Evolutionary conservation across 148 eudicot genomes (phyloP), one percentile per base, ranked within the genome.

Genomic region (Rhododendron vialii): DNA sequence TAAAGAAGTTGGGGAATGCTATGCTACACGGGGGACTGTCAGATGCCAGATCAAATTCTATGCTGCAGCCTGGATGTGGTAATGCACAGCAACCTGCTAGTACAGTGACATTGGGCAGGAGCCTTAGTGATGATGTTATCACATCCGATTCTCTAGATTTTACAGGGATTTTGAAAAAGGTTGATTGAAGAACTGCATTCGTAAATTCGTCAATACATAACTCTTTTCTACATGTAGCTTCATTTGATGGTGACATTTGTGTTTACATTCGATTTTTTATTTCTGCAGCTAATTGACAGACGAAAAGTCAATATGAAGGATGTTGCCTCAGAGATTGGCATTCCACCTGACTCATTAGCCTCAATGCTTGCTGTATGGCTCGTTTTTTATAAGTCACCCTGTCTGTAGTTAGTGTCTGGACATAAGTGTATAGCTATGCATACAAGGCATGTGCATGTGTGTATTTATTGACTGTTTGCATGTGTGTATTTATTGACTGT

Each of bases 271-370:
- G 63, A 28, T 55, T 65, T 87, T 57, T 74, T 83, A 77, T 57
- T 89, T 83, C 53, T 85, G 85, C 92, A 96, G 99, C 91, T 96
- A 67, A 86, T 93, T 89, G 98, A 95, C 80, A 89, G 90, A 69
- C 95, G 95, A 83, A 94, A 94, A 91, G 93, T 95, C 76, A 88
- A 86, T 84, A 83, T 94, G 89, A 86, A 90, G 82, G 96, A 93
- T 88, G 86, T 96, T 65, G 96, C 98, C 81, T 82, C 93, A 35
- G 95, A 94, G 69, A 91, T 92, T 67, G 95, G 96, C 84, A 87
- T 92, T 48, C 87, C 95, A 26, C 90, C 90, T 69, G 94, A 91
- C 90, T 90, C 86, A 75, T 86, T 96, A 91, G 89, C 95, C 41
- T 88, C 93, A 67, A 86, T 83, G 75, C 90, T 95, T 86, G 81